A percentile compares a stretch with the other conserved stretches of the same genome.
Evolutionary conservation across 1,139 yeast species (phyloP).

Genomic region (Blastobotrys elegans): DNA sequence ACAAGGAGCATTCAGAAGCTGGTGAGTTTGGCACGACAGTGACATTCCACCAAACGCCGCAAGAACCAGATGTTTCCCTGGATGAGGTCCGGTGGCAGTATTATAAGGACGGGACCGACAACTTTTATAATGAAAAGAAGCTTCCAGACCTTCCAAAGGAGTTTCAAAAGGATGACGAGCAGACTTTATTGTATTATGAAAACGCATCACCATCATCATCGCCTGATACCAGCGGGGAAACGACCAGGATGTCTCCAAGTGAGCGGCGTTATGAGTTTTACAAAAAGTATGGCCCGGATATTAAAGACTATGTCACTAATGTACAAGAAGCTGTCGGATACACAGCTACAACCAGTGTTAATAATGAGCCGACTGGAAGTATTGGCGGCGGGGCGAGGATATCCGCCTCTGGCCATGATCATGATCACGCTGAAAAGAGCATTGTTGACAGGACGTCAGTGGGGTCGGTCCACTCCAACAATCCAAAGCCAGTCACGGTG

Average conservation of each 20-base stretch:
- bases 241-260: no score
- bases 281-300: not conserved
- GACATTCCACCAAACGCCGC: not conserved
- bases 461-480: not conserved
- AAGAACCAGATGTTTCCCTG: not conserved
- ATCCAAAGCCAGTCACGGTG: not conserved
- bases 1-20: not conserved
- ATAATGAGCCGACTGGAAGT: no score
- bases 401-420: not conserved
- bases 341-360: not conserved
- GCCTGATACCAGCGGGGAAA: no score
- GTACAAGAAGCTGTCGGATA: not conserved
- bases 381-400: no score
- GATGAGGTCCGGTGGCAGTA: slow-evolving; percentile 1
- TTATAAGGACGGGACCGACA: not conserved
- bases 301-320: not conserved
- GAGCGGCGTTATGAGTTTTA: not conserved
- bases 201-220: not conserved
- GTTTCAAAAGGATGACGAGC: not conserved
- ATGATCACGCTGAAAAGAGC: no score
- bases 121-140: not conserved
- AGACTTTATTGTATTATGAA: not conserved
- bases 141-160: not conserved
- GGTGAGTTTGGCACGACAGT: not conserved
- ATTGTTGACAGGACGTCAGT: not conserved